A percentile compares a stretch with the other conserved stretches of the same genome.
Evolutionary conservation across 331 rosid genomes (phyloP).

Genomic region (Arachis monticola): DNA sequence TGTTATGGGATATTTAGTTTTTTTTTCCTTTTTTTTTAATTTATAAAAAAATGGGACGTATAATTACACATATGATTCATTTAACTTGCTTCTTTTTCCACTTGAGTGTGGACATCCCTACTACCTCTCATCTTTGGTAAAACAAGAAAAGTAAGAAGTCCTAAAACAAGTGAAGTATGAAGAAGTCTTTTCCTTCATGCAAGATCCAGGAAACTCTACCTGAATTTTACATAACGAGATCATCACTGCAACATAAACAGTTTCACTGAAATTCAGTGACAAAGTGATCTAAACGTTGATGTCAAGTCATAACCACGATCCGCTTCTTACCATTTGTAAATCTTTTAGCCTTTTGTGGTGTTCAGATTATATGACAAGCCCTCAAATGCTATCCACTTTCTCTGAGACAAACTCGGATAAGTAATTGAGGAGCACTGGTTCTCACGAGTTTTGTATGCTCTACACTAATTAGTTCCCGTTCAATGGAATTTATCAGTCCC

Average conservation of each 20-base stretch:
- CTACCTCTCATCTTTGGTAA: neutral
- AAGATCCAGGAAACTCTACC: neutral
- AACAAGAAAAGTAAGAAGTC: neutral
- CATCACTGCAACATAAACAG: neutral
- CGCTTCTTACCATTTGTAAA: neutral
- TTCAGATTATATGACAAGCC: neutral
- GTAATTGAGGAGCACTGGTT: neutral
- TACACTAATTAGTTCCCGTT: neutral
- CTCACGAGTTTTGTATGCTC: neutral
- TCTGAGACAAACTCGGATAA: conserved; percentile 14
- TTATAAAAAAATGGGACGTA: too few relatives aligned
- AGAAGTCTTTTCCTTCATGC: neutral
- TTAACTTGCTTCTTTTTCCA: too few relatives aligned
- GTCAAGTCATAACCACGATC: neutral
- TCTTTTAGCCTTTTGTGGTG: neutral
- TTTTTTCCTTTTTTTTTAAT: too few relatives aligned
- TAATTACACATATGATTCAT: too few relatives aligned
- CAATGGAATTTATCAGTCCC: conserved; percentile 25
- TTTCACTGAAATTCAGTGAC: neutral
- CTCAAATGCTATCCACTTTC: conserved; percentile 7
- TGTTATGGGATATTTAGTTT: neutral
- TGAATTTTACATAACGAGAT: neutral
- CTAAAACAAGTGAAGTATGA: too few relatives aligned
- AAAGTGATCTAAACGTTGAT: neutral
- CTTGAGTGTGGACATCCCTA: neutral